Percentiles rank a stretch among this genome's conserved stretches.
phyloP scores from a whole-genome alignment of 805 yeast genomes.

The Wickerhamiella nectarea region DNA sequence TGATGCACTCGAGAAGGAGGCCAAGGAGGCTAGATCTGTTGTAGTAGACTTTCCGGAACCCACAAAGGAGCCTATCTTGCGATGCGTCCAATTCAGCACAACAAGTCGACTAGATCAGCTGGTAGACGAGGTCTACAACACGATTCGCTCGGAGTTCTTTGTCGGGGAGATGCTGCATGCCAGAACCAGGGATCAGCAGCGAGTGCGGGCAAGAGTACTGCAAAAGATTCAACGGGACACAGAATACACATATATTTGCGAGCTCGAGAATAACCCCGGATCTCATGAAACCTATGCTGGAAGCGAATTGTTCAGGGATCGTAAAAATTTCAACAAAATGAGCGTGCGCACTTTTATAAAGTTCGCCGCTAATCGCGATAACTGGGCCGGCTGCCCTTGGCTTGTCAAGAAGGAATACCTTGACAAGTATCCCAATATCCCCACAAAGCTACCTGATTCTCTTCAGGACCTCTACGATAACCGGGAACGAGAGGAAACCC shows the following conservation, averaged over 20 bases:
- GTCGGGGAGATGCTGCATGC: constrained; percentile 80
- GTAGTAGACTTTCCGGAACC: constrained; percentile 82
- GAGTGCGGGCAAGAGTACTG: constrained; percentile 21
- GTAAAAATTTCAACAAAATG: constrained; percentile 81
- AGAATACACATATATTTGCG: constrained; percentile 42
- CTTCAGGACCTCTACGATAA: constrained; percentile 4
- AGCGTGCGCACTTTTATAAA: constrained; percentile 79
- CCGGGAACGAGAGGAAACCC: background rate
- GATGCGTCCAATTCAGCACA: constrained; percentile 69
- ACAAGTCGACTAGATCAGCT: constrained; percentile 71
- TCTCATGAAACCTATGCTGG: constrained; percentile 61
- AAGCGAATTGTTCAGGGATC: constrained; percentile 57
- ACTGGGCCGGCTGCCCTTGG: constrained; percentile 93
- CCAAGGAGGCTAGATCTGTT: constrained; percentile 35
- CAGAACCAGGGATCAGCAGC: constrained; percentile 31
- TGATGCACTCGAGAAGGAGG: constrained; percentile 74
- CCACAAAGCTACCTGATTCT: constrained; percentile 13
- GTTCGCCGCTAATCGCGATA: constrained; percentile 59
- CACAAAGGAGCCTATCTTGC: constrained; percentile 78
- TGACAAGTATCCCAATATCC: constrained; percentile 42
- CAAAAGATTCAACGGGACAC: constrained; percentile 37
- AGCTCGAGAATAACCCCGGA: constrained; percentile 34
- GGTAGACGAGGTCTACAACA: constrained; percentile 72
- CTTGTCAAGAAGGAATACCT: constrained; percentile 72
- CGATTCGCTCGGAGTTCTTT: constrained; percentile 69